Evolutionary conservation across 1,284 basidiomycete species (phyloP), one percentile per base, ranked within the genome.

Genomic region (Ustilago loliicola): DNA sequence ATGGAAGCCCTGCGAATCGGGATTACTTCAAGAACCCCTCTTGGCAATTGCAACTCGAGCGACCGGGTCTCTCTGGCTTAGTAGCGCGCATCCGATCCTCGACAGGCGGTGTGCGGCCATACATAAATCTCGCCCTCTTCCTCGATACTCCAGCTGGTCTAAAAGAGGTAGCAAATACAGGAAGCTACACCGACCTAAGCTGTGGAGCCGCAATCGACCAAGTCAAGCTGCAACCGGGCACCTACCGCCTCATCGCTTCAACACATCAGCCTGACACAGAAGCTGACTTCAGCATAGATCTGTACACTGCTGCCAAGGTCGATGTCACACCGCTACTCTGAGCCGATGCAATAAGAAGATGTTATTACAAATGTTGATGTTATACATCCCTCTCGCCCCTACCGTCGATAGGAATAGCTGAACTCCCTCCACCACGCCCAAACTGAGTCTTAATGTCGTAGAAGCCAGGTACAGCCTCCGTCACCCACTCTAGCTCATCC

Each of bases 1-100:
- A 88, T 5, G 93, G 94, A 9, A 89, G 91, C 13, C 92, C 92
- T 0, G 90, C 90, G 59, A 91, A 90, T 64, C 89, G 90, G 11
- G 87, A 85, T 17, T 94, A 94, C 84, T 84, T 88, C 6, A 83
- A 83, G 40, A 95, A 95, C 83, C 93, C 94, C 0, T 88, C 88
- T 2, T 93, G 91, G 80, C 90, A 91, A 66, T 80, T 96, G 25
- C 25, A 7, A 0, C 25, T 79, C 25, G 57, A 62, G 0, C 9
- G 42, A 17, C 38, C 36, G 0, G 70, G 64, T 6, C 36, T 53
- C 8, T 48, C 25, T 8, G 65, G 32, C 0, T 15, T 75, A 5
- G 52, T 56, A 2, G 61, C 65, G 1, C 52, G 63, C 23, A 57
- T 63, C 32, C 56, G 36, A 25, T 30, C 55, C 8, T 54, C 60